phyloP scores from a whole-genome alignment of 805 yeast species.

The Yamadazyma akitaensis region DNA sequence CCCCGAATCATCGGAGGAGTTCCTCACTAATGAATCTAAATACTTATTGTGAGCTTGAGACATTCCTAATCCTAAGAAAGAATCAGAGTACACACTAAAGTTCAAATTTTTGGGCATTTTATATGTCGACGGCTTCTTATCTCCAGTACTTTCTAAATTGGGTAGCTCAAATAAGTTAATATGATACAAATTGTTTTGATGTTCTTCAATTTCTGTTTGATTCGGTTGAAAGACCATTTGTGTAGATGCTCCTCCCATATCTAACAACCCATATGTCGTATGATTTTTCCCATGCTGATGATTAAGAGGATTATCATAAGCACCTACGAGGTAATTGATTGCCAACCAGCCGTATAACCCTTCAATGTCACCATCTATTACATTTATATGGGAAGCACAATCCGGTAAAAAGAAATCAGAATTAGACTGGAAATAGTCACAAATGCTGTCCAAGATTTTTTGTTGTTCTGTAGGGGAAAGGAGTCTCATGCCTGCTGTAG shows the following conservation, averaged over 20 bases:
- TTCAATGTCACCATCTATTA: constrained; percentile 63
- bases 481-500: constrained; percentile 67
- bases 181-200: constrained; percentile 43
- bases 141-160: neutral
- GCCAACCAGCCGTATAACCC: constrained; percentile 69
- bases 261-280: constrained; percentile 54
- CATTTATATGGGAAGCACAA: constrained; percentile 55
- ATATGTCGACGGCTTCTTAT: neutral
- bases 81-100: constrained; percentile 49
- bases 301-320: constrained; percentile 34
- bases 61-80: constrained; percentile 61
- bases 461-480: constrained; percentile 51
- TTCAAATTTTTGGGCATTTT: constrained; percentile 17
- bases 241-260: constrained; percentile 65
- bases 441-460: constrained; percentile 44
- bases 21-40: constrained; percentile 31
- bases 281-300: constrained; percentile 44
- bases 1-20: constrained; percentile 8
- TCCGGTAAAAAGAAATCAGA: constrained; percentile 58
- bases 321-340: constrained; percentile 51
- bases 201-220: constrained; percentile 41
- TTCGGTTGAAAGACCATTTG: constrained; percentile 65
- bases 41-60: constrained; percentile 52
- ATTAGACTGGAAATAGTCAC: constrained; percentile 45
- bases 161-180: constrained; percentile 36